These are phyloP conservation scores for Gamarada debralockiae DNA, from an alignment of 495 filamentous ascomycete genomes.

Conservation along the genomic window DNA sequence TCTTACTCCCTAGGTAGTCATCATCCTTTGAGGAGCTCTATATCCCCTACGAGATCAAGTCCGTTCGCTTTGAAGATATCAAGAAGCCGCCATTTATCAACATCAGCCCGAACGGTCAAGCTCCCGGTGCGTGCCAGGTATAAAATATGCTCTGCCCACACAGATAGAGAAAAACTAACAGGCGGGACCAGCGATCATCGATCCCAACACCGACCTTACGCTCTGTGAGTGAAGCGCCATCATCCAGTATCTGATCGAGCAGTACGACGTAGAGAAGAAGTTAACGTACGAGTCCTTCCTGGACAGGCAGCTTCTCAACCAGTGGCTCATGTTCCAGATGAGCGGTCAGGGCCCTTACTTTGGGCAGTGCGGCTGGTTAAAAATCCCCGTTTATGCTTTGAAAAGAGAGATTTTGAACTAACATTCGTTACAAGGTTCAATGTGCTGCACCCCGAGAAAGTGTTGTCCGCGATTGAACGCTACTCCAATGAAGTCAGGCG, in stretches of 20 bases:
- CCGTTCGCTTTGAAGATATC: slow-evolving; percentile 35
- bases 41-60: slow-evolving; percentile 48
- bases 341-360: slow-evolving; percentile 63
- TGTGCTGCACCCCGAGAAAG: neutral
- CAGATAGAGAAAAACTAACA: neutral
- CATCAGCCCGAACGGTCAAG: slow-evolving; percentile 72
- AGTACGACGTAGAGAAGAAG: slow-evolving; percentile 61
- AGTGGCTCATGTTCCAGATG: slow-evolving; percentile 56
- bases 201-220: slow-evolving; percentile 34
- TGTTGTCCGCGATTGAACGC: neutral
- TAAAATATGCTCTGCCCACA: too few relatives aligned
- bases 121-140: slow-evolving; percentile 34
- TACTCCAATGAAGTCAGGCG: neutral
- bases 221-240: slow-evolving; percentile 61
- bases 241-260: slow-evolving; percentile 65
- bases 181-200: slow-evolving; percentile 18
- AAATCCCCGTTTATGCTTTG: neutral
- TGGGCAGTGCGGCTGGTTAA: slow-evolving; percentile 19
- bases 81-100: slow-evolving; percentile 47
- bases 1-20: slow-evolving; percentile 53
- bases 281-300: slow-evolving; percentile 43
- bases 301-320: slow-evolving; percentile 50
- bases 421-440: neutral
- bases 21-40: slow-evolving; percentile 61
- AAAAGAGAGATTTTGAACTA: neutral